Evolutionary conservation across 1,284 basidiomycete genomes (phyloP).

Genomic region (Leucoagaricus sp.): DNA sequence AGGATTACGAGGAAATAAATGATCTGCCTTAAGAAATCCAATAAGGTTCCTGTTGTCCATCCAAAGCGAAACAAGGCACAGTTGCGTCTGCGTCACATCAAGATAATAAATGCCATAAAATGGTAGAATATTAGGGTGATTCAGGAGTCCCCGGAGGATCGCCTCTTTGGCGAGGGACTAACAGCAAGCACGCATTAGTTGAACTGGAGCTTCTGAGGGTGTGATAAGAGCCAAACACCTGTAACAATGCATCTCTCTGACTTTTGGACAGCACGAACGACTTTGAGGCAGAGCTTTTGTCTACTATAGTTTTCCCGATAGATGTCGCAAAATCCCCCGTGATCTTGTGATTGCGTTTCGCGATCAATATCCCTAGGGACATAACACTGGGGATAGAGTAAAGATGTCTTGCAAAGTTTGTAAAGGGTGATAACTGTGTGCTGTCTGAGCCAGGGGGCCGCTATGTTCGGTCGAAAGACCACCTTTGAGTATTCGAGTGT

Average conservation of each 20-base stretch:
- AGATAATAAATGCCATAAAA: constrained; percentile 24
- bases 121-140: constrained; percentile 27
- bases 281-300: not conserved
- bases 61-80: constrained; percentile 36
- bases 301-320: not conserved
- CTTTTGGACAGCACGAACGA: not conserved
- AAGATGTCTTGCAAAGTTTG: constrained; percentile 7
- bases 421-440: constrained; percentile 3
- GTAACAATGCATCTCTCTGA: not conserved
- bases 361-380: not conserved
- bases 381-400: constrained; percentile 5
- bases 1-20: constrained; percentile 18
- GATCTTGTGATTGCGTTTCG: constrained; percentile 4
- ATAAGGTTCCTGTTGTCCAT: constrained; percentile 34
- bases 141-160: constrained; percentile 25
- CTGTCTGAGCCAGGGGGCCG: too few species aligned
- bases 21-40: constrained; percentile 18
- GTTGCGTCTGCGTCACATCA: not conserved
- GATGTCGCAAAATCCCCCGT: constrained; percentile 7
- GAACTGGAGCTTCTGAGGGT: not conserved
- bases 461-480: too few species aligned
- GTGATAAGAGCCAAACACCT: not conserved
- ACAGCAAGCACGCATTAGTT: too few species aligned
- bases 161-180: constrained; percentile 19
- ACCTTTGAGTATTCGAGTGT: too few species aligned